phyloP scores from a whole-genome alignment of 2,329 filamentous ascomycete genomes.

The Neophaeococcomyces aloes region DNA sequence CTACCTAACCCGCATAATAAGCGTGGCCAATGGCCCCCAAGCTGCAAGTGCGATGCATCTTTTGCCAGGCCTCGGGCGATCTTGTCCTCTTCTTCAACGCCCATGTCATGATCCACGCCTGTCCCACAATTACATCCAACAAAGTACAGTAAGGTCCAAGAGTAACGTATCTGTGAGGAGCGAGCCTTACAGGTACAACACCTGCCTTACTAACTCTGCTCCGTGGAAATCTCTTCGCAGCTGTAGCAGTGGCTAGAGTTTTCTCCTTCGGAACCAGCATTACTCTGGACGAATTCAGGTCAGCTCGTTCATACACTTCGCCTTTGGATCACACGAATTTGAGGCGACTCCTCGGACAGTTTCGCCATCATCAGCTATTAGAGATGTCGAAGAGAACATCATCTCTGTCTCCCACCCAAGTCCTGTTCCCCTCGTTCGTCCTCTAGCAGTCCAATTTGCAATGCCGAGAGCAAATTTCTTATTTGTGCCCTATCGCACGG shows the following conservation, averaged over 20 bases:
- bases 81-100: too few species aligned
- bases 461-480: conserved; percentile 6
- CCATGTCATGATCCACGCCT: too few species aligned
- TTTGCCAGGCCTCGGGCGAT: too few species aligned
- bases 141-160: too few species aligned
- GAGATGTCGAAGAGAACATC: not conserved
- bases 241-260: not conserved
- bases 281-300: too few species aligned
- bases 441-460: not conserved
- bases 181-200: too few species aligned
- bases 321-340: not conserved
- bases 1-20: not conserved
- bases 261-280: not conserved
- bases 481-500: conserved; percentile 5
- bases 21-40: too few species aligned
- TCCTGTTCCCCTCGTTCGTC: not conserved
- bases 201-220: not conserved
- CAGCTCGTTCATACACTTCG: not conserved
- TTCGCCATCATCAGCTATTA: not conserved
- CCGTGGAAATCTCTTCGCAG: not conserved
- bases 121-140: too few species aligned
- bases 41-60: too few species aligned
- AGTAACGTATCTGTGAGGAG: too few species aligned
- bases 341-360: not conserved
- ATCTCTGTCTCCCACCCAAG: not conserved